A percentile compares a stretch with the other conserved stretches of the same genome.
These are phyloP conservation scores for Erysimum cheiri DNA, from an alignment of 441 rosid species.

Conservation along the genomic window DNA sequence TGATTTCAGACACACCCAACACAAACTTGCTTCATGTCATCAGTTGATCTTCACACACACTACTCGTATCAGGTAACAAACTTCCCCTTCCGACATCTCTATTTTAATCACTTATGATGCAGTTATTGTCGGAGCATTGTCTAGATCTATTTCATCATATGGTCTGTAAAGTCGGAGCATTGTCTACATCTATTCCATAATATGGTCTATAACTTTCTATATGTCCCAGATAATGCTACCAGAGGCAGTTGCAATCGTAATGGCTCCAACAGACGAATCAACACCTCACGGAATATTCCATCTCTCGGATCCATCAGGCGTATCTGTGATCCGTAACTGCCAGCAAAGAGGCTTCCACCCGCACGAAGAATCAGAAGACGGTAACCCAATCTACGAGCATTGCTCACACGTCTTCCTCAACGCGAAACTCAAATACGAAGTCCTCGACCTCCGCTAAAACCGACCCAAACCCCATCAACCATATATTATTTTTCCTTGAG, in stretches of 20 bases:
- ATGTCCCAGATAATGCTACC: conserved; percentile 80
- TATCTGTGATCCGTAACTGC: conserved; percentile 87
- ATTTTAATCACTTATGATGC: background rate
- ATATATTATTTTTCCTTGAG: background rate
- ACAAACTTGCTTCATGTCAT: conserved; percentile 98
- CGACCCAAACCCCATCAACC: conserved; percentile 40
- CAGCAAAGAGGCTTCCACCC: conserved; percentile 98
- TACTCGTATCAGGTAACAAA: conserved; percentile 77
- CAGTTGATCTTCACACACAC: conserved; percentile 98
- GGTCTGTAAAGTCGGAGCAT: background rate
- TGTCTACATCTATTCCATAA: background rate
- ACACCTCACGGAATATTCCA: conserved; percentile 95
- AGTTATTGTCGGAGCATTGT: background rate
- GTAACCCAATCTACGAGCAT: conserved; percentile 87
- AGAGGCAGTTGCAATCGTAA: conserved; percentile 93
- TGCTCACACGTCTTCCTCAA: conserved; percentile 95
- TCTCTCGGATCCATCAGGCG: conserved; percentile 89
- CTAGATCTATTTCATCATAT: background rate
- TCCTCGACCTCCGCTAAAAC: conserved; percentile 90
- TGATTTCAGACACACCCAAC: conserved; percentile 91
- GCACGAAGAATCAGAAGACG: conserved; percentile 85
- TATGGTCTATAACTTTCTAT: background rate
- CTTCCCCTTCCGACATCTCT: background rate
- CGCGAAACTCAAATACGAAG: conserved; percentile 61
- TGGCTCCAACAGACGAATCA: conserved; percentile 90